Conservation (phyloP, 768 basidiomycete genomes). For the Sutorius australiensis region DNA sequence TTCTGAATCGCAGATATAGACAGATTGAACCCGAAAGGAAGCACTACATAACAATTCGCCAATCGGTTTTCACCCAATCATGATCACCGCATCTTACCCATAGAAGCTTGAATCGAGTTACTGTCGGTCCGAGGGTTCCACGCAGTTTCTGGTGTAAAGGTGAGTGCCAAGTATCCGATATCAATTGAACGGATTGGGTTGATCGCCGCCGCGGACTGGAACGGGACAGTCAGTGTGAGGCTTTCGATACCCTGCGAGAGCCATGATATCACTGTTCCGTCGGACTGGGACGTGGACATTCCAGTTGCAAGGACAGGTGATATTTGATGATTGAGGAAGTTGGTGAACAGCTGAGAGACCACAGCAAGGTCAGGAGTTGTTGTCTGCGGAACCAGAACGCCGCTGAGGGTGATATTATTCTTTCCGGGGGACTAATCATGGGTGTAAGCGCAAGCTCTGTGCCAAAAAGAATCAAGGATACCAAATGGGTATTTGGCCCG, state of each 20-base stretch:
- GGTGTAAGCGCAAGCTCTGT: background rate
- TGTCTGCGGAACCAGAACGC: slow-evolving; percentile 53
- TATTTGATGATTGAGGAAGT: slow-evolving; percentile 61
- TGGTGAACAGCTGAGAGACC: slow-evolving; percentile 65
- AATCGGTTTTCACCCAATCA: background rate
- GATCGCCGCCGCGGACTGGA: slow-evolving; percentile 48
- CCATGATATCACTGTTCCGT: slow-evolving; percentile 61
- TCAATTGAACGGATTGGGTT: slow-evolving; percentile 61
- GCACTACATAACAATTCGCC: slow-evolving; percentile 35
- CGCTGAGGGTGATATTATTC: slow-evolving; percentile 58
- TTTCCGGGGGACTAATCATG: slow-evolving; percentile 42
- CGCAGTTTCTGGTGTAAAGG: slow-evolving; percentile 48
- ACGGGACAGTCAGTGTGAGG: slow-evolving; percentile 60
- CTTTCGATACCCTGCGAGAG: slow-evolving; percentile 56
- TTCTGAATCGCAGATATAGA: slow-evolving; percentile 61
- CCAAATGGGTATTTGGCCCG: slow-evolving; percentile 49
- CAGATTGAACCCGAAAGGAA: slow-evolving; percentile 69
- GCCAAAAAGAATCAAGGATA: slow-evolving; percentile 19
- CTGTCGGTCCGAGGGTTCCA: slow-evolving; percentile 60
- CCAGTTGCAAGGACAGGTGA: slow-evolving; percentile 61
- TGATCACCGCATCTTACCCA: slow-evolving; percentile 39
- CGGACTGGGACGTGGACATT: slow-evolving; percentile 51
- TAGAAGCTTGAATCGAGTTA: slow-evolving; percentile 53
- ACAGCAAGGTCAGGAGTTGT: slow-evolving; percentile 40
- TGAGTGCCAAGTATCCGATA: slow-evolving; percentile 56